Evolutionary conservation across 179 eudicot genomes (phyloP), one percentile per base, ranked within the genome.

Genomic region (Beta lomatogona): DNA sequence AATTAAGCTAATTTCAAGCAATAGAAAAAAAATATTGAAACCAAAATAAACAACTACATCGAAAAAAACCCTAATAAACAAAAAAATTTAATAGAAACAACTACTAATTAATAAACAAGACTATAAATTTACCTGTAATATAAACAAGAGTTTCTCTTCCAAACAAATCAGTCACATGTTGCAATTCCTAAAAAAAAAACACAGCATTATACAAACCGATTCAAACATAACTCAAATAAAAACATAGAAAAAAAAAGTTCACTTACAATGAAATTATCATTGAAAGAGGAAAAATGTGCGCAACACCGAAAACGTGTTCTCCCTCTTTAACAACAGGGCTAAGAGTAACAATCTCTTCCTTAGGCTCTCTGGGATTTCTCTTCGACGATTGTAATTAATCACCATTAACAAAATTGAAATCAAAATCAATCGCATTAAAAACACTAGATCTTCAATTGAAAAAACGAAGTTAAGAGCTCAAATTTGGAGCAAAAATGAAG

Each of bases 201-300:
- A 69, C 36, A 61, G 4, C 70, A 60, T 12, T 48, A 46, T 9
- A 5, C 14, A 45, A 41, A 63, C 61, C 36, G 55, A 11, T 50
- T 16, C 22, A 68, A 10, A 67, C 36, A 79, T 55, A 4, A 10
- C 71, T 15, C 28, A 52, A 58, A 28, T 21, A 59, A 15, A 15
- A 11, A 1, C 15, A 12, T 6, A 60, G 12, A 46, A 21, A 10
- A 16, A 59, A 28, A 41, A 58, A 75, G 31, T 6, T 6, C 9
- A 78, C 81, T 87, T 80, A 94, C 98, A 68, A 94, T 94, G 87
- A 94, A 94, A 9, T 97, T 94, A 77, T 94, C 98, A 80, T 94
- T 94, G 82, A 94, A 94, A 0, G 98, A 92, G 10, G 98, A 97
- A 69, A 91, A 92, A n/a, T n/a, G n/a, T n/a, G n/a, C n/a, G n/a